Evolutionary conservation across 2,329 filamentous ascomycete genomes (phyloP), one percentile per base, ranked within the genome.

Genomic region (Fonsecaea nubica): DNA sequence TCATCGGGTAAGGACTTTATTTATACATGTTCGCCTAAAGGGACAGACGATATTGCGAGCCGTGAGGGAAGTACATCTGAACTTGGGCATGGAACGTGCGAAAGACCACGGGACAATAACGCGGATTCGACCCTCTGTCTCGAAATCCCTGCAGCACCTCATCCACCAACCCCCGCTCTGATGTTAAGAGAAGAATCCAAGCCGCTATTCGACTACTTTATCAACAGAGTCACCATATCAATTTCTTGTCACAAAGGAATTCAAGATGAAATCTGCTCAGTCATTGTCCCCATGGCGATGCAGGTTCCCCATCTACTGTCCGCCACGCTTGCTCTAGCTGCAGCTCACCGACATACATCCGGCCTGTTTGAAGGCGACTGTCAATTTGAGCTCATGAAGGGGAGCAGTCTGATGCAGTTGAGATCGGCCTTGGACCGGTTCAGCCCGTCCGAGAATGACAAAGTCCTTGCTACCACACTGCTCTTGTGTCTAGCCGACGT

Each of bases 351-450:
- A n/a, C 58, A 65, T 25, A 69, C 68, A 35, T 63, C 71, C 2
- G 33, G 78, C 77, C 25, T 83, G 85, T 65, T 78, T 79, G 53
- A 87, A 45, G 40, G 42, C 15, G 35, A 58, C 18, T 50, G 58
- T 40, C 58, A 62, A 58, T 58, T 62, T 33, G 64, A 62, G 12
- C 12, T 62, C 25, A 62, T 66, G 58, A 38, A 42, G 38, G 58
- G 58, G 9, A 62, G 18, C 21, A 62, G 58, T 25, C 35, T 66
- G 18, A 57, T 50, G 18, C 58, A 62, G 32, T 42, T 66, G 40
- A 62, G 58, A 40, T 58, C 58, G 25, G 64, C 58, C 35, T 25
- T 66, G 25, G 45, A 42, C 35, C 15, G 15, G 9, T 62, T 62
- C 53, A 58, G 42, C 32, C 64, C 52, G 12, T 33, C 36, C 12